phyloP scores from a whole-genome alignment of 805 yeast species.

The Starmerella scarabaei region DNA sequence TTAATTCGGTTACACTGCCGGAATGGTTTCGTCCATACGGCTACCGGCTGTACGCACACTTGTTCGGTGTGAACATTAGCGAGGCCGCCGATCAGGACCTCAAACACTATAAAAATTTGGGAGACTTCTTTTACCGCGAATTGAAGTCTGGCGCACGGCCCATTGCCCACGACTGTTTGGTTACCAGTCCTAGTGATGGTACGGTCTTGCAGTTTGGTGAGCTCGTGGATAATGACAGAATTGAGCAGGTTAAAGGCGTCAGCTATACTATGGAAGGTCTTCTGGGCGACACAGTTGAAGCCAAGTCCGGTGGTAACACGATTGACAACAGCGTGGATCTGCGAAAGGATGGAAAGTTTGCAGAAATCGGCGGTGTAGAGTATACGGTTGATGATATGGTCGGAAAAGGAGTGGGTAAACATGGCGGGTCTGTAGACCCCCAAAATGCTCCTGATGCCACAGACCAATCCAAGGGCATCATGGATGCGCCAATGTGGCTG shows the following conservation, averaged over 20 bases:
- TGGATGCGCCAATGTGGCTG: constrained; percentile 6
- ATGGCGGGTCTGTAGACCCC: constrained; percentile 53
- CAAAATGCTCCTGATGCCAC: constrained; percentile 25
- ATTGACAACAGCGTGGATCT: constrained; percentile 14
- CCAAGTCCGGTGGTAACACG: too few relatives aligned
- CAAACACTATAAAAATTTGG: constrained; percentile 58
- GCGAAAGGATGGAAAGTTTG: constrained; percentile 59
- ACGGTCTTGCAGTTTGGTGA: constrained; percentile 73
- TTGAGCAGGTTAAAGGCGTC: constrained; percentile 95
- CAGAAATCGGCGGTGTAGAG: constrained; percentile 60
- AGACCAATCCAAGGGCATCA: constrained; percentile 1
- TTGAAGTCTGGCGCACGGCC: constrained; percentile 72
- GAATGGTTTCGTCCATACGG: constrained; percentile 78
- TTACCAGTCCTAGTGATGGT: constrained; percentile 92
- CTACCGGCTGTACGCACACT: constrained; percentile 56
- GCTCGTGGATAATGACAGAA: constrained; percentile 54
- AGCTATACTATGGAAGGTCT: constrained; percentile 81
- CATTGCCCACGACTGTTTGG: constrained; percentile 40
- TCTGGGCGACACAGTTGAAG: constrained; percentile 39
- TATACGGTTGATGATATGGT: constrained; percentile 57
- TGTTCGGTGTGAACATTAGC: constrained; percentile 78
- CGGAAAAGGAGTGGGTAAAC: constrained; percentile 35
- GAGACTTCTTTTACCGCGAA: constrained; percentile 82
- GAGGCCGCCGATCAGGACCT: constrained; percentile 82
- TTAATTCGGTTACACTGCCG: constrained; percentile 74